phyloP scores from a whole-genome alignment of 345 rosid species.

The Melaleuca quinquenervia region DNA sequence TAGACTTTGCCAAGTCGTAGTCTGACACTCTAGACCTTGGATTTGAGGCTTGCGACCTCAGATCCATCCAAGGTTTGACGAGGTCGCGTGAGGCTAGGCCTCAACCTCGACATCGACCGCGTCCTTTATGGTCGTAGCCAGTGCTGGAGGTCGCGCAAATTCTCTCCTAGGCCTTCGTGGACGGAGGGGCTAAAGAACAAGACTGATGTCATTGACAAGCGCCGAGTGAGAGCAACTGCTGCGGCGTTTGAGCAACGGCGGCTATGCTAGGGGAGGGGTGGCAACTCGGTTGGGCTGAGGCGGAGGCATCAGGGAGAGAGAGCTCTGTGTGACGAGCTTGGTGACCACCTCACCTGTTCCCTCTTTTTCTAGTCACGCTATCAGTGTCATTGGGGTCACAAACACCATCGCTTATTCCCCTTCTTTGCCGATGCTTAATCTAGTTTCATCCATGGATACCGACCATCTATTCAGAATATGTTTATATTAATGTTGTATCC shows the following conservation, averaged over 20 bases:
- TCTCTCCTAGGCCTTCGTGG: not conserved
- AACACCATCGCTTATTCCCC: not conserved
- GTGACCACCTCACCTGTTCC: not conserved
- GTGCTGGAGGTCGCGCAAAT: not conserved
- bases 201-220: not conserved
- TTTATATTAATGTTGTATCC: not conserved
- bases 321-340: not conserved
- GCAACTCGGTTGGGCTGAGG: not conserved
- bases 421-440: not conserved
- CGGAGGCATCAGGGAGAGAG: not conserved
- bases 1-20: not conserved
- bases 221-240: not conserved
- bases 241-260: not conserved
- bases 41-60: no score
- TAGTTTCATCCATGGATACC: not conserved
- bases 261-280: not conserved
- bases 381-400: not conserved
- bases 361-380: not conserved
- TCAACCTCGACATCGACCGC: not conserved
- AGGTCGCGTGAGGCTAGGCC: not conserved
- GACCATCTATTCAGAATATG: not conserved
- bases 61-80: not conserved
- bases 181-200: not conserved
- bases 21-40: not conserved
- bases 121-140: not conserved